Base-by-base conservation (phyloP, 148 eudicot genomes). In the Arbutus unedo region DNA sequence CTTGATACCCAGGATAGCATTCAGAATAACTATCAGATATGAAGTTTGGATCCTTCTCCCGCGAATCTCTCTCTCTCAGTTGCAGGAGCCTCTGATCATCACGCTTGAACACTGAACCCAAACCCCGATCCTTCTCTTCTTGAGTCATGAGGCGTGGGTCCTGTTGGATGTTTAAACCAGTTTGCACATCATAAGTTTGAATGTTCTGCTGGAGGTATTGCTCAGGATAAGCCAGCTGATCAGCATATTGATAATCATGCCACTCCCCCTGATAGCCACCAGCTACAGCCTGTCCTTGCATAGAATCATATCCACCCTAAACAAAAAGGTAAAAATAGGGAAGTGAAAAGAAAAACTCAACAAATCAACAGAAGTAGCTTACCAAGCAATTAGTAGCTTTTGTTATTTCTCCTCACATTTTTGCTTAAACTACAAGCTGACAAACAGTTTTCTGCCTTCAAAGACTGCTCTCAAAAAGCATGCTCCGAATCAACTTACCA, bases 1-100 rank as follows among this genome's bases (percentile, higher is more conserved):
- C 96, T 85, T 96, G 99, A 87, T 96, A 96, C 18, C 98, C 99
- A 84, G 99, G 99, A 84, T 96, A 96, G 89, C 99, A 96, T 86
- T 96, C 99, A 55, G 99, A 96, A 83, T 96, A 96, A 87, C 99
- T 96, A 81, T 96, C 99, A 6, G 99, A 96, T 87, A 96, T 91
- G 87, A 96, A 96, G 84, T 94, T 96, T 54, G 99, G 99, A 88
- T 96, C 99, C 84, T 96, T 96, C 87, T 96, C 99, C 49, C 99
- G 89, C 50, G 99, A 88, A 87, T 96, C 99, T 87, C 82, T 94
- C 88, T 96, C 99, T 81, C 98, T 88, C 71, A 96, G 86, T 80
- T 96, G 99, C 85, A 85, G 99, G 59, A 96, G 97, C 85, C 99
- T 88, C 71, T 87, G 88, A 84, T 96, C 99, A 86, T 96, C 99